These are phyloP conservation scores for Cladophialophora chaetospira DNA, from an alignment of 2,329 filamentous ascomycete species.

Conservation along the genomic window DNA sequence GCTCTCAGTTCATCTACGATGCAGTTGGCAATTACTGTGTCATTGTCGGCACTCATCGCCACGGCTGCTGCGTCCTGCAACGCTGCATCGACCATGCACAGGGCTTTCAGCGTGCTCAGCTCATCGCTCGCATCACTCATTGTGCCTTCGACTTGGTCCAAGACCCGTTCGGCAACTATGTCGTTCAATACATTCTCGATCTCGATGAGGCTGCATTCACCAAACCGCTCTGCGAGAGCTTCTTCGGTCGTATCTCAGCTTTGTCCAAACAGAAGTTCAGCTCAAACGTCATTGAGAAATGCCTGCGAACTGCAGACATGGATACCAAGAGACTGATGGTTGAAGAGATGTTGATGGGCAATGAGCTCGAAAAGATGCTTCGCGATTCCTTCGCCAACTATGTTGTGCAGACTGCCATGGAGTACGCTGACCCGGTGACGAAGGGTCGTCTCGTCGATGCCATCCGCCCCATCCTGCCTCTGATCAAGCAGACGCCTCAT, in stretches of 20 bases:
- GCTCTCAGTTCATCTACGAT: constrained; percentile 96
- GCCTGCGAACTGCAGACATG: constrained; percentile 77
- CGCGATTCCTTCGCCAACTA: constrained; percentile 96
- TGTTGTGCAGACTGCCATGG: constrained; percentile 93
- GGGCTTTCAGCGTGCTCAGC: constrained; percentile 80
- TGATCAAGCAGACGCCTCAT: constrained; percentile 87
- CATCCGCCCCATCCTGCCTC: constrained; percentile 80
- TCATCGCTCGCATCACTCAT: constrained; percentile 83
- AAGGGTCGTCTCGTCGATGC: constrained; percentile 77
- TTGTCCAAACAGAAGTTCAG: constrained; percentile 97
- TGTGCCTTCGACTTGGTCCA: constrained; percentile 89
- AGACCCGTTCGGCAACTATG: constrained; percentile 97
- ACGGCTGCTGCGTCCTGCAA: constrained; percentile 96
- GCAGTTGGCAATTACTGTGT: constrained; percentile 86
- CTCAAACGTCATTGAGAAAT: constrained; percentile 98
- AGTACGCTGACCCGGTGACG: constrained; percentile 73
- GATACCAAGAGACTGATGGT: constrained; percentile 79
- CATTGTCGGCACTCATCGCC: constrained; percentile 91
- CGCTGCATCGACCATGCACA: constrained; percentile 97
- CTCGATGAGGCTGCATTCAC: constrained; percentile 86
- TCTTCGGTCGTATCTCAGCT: constrained; percentile 70
- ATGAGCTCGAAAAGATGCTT: constrained; percentile 83
- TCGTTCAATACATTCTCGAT: constrained; percentile 97
- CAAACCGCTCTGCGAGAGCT: constrained; percentile 80
- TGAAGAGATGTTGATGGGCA: constrained; percentile 72